Evolutionary conservation across 257 asterid genomes (phyloP).

Genomic region (Ajuga chamaepitys): DNA sequence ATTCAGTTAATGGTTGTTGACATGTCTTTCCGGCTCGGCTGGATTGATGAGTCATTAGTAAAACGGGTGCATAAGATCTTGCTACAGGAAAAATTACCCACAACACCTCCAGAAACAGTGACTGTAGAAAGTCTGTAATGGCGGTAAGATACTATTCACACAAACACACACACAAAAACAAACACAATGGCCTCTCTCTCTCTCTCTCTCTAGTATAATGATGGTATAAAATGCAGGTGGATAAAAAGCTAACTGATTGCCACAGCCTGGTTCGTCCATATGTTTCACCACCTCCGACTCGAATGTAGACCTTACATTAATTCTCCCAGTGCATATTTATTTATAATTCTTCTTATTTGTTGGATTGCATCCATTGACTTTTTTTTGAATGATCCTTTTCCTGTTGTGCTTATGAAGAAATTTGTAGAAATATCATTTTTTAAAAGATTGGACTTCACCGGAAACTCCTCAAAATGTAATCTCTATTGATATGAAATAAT

Average conservation of each 20-base stretch:
- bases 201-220: not conserved
- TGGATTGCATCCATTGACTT: too few species aligned
- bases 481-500: too few species aligned
- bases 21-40: constrained; percentile 87
- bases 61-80: constrained; percentile 61
- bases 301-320: too few species aligned
- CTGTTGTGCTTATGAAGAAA: too few species aligned
- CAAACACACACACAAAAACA: not conserved
- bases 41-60: constrained; percentile 85
- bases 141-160: constrained; percentile 53
- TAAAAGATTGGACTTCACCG: too few species aligned
- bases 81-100: constrained; percentile 70
- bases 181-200: not conserved
- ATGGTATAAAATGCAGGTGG: constrained; percentile 50
- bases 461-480: too few species aligned
- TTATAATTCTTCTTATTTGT: too few species aligned
- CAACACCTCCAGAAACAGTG: constrained; percentile 72
- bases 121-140: constrained; percentile 89
- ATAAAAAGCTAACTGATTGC: constrained; percentile 94
- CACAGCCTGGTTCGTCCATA: too few species aligned
- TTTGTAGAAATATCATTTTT: too few species aligned
- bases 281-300: too few species aligned
- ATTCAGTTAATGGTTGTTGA: constrained; percentile 95
- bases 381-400: too few species aligned
- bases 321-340: too few species aligned